Evolutionary conservation across 306 rosid species (phyloP), one percentile per base, ranked within the genome.

Genomic region (Citrullus colocynthis): DNA sequence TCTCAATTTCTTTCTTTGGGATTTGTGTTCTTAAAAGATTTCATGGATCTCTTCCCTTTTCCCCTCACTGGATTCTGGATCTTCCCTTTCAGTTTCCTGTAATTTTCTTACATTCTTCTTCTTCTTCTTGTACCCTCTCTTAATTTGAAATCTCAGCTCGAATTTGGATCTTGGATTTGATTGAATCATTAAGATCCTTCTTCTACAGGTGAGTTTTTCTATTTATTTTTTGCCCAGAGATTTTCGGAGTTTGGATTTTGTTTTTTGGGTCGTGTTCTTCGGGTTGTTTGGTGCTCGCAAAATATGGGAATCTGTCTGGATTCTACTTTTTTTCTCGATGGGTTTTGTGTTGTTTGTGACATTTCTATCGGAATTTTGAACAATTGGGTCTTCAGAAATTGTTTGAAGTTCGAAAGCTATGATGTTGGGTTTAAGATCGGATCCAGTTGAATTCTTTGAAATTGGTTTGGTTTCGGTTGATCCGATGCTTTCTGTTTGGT

Each of bases 381-480:
- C 5, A 54, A 52, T 74, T 34, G 63, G n/a, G 62, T 74, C 32
- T 52, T 74, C 32, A 3, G 30, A 51, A 52, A 17, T 74, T 18
- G 62, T 34, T 21, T 34, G 18, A 4, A 11, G 49, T 74, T 49
- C 2, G 44, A 7, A 16, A 73, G 14, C 10, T 73, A 9, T 73
- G 15, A 2, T 73, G 2, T 21, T 48, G 77, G 42, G 78, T 74
- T 52, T 74, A 52, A 51, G 78, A 74, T 74, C 78, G 49, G 78
- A 74, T 32, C 77, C 78, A 52, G 62, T 51, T 49, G 42, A 72
- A 73, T 48, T 54, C 15, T 51, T 24, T 32, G 59, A 28, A 71
- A 72, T 28, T 28, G 12, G 21, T 49, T 48, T 48, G 41, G 4
- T 72, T 28, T 49, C 2, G 15, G 34, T 66, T n/a, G 74, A 67